Base-by-base conservation (phyloP, 2,329 filamentous ascomycete genomes). In the Podosphaera fusca region DNA sequence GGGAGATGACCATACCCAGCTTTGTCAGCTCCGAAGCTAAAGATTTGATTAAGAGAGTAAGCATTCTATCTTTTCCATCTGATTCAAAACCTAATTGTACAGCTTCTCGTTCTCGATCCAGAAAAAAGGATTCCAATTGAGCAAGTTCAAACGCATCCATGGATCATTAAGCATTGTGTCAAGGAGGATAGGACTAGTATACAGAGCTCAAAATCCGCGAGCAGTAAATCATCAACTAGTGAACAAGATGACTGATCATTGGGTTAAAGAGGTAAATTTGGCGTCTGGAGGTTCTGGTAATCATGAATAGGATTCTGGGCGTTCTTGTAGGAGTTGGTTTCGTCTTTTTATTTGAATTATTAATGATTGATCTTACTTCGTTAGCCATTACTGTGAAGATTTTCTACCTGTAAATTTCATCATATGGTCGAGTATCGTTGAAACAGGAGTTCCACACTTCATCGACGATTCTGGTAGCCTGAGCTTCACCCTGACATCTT, bases 381-480 rank as follows among this genome's bases (percentile, higher is more conserved):
- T 38, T 38, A 6, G 5, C 35, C 10, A 38, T 6, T 38, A 10
- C 10, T 10, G 10, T 10, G 35, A 38, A 10, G 10, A 5, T 47
- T 14, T 38, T 58, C 60, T 42, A 90, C 69, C 87, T 82, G 69
- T 95, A 98, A 56, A 98, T 88, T 69, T 96, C 90, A 69, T 96
- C 88, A 70, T 98, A 98, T 1, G 92, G 92, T 66, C 92, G 76
- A 3, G 90, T 96, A 70, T 98, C 92, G 55, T 79, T 74, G 69
- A 94, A 98, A 70, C 92, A 98, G 64, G 88, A 95, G 63, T 95
- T 89, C 87, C 90, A 98, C n/a, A 98, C 92, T 70, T 94, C 84
- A 70, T 96, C 92, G 58, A 98, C 87, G 33, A 94, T 82, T 71
- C 85, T 87, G 55, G 80, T 78, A 3, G 92, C 92, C 63, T 96